phyloP scores from a whole-genome alignment of 768 basidiomycete species.

The Trametes gibbosa region DNA sequence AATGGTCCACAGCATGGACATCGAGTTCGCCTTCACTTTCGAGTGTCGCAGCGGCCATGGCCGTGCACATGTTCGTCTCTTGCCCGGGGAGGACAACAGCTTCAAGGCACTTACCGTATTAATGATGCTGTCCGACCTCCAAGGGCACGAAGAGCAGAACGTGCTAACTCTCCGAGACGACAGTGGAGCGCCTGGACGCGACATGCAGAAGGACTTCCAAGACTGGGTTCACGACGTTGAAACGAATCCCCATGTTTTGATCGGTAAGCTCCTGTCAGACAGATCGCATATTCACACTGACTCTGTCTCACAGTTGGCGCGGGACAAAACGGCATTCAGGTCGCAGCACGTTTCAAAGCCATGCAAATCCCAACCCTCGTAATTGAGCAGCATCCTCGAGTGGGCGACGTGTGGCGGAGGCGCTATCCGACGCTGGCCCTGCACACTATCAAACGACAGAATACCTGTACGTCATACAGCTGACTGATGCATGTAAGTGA shows the following conservation, averaged over 20 bases:
- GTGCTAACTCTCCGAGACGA: conserved; percentile 5
- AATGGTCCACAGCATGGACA: conserved; percentile 1
- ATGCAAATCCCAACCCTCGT: conserved; percentile 39
- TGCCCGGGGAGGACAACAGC: conserved; percentile 16
- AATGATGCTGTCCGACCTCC: conserved; percentile 26
- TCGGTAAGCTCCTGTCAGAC: conserved; percentile 27
- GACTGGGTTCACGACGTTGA: conserved; percentile 37
- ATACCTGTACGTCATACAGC: conserved; percentile 11
- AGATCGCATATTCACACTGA: no score
- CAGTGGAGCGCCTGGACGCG: conserved; percentile 11
- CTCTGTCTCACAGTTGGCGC: conserved; percentile 35
- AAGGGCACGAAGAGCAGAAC: conserved; percentile 34
- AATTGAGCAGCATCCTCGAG: conserved; percentile 33
- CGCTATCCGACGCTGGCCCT: conserved; percentile 42
- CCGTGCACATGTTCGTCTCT: conserved; percentile 35
- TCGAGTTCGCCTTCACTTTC: conserved; percentile 35
- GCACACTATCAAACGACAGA: conserved; percentile 35
- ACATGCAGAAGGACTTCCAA: conserved; percentile 29
- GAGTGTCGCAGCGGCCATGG: conserved; percentile 33
- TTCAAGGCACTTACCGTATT: conserved; percentile 37
- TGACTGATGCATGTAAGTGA: neutral
- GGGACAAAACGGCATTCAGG: conserved; percentile 42
- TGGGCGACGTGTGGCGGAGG: conserved; percentile 44
- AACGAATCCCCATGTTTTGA: conserved; percentile 37
- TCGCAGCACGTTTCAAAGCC: conserved; percentile 42